Conservation (phyloP, 73 alveolate genomes). For the Paramecium primaurelia region DNA sequence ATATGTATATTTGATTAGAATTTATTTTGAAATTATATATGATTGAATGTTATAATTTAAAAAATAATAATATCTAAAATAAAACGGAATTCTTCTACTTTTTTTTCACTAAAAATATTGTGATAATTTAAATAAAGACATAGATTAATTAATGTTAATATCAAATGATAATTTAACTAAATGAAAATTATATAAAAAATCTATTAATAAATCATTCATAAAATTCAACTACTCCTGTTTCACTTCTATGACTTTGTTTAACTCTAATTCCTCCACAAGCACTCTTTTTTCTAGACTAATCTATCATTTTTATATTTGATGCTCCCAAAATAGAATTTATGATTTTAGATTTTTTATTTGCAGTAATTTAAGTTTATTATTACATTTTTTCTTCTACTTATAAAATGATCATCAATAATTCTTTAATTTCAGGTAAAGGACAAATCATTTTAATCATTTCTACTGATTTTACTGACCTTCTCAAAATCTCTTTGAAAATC, state of each 20-base stretch:
- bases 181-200: neutral
- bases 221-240: conserved; percentile 29
- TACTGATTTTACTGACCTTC: conserved; percentile 36
- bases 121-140: too few relatives aligned
- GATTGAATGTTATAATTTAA: too few relatives aligned
- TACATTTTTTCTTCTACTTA: conserved; percentile 25
- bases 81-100: too few relatives aligned
- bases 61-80: too few relatives aligned
- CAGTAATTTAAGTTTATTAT: neutral
- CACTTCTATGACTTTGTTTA: conserved; percentile 29
- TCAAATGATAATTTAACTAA: neutral
- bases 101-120: too few relatives aligned
- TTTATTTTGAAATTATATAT: too few relatives aligned
- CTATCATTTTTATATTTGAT: neutral
- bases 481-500: conserved; percentile 11
- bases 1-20: too few relatives aligned
- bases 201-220: neutral
- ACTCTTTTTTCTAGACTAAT: conserved; percentile 23
- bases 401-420: neutral
- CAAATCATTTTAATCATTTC: conserved; percentile 41
- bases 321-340: neutral
- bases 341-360: neutral
- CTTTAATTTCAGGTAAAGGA: conserved; percentile 3
- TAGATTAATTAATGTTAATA: too few relatives aligned
- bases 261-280: conserved; percentile 6